Evolutionary conservation across 2,329 filamentous ascomycete genomes (phyloP).

Genomic region (Colletotrichum horii): DNA sequence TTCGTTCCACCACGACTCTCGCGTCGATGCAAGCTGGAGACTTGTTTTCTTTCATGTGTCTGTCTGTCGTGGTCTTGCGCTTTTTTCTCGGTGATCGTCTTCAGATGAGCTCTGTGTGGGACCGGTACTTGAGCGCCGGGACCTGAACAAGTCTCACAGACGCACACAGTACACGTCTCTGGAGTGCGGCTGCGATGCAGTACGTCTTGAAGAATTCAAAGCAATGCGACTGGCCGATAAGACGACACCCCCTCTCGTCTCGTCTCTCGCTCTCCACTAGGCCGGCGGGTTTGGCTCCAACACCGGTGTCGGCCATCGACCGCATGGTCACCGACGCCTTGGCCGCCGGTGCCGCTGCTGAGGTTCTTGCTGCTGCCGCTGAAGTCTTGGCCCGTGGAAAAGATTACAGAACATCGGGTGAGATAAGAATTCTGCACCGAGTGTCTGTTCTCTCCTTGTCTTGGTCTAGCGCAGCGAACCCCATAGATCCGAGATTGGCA

Average conservation of each 20-base stretch:
- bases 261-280: background rate
- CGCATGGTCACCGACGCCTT: background rate
- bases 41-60: background rate
- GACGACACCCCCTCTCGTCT: background rate
- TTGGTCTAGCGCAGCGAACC: slow-evolving; percentile 1
- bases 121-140: background rate
- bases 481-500: background rate
- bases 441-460: slow-evolving; percentile 6
- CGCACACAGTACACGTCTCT: background rate
- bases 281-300: background rate
- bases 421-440: slow-evolving; percentile 10
- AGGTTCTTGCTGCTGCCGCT: background rate
- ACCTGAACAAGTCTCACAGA: background rate
- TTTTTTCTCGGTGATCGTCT: background rate
- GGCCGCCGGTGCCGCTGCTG: background rate
- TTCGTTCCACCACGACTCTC: background rate
- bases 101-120: background rate
- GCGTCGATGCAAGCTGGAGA: background rate
- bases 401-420: background rate
- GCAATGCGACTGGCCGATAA: slow-evolving; percentile 4
- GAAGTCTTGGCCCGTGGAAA: background rate
- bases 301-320: slow-evolving; percentile 5
- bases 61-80: background rate
- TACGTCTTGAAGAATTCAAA: background rate
- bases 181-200: background rate